A percentile compares a stretch with the other conserved stretches of the same genome.
These are phyloP conservation scores for Saccharomycopsis guyanensis DNA, from an alignment of 805 yeast species.

Conservation along the genomic window DNA sequence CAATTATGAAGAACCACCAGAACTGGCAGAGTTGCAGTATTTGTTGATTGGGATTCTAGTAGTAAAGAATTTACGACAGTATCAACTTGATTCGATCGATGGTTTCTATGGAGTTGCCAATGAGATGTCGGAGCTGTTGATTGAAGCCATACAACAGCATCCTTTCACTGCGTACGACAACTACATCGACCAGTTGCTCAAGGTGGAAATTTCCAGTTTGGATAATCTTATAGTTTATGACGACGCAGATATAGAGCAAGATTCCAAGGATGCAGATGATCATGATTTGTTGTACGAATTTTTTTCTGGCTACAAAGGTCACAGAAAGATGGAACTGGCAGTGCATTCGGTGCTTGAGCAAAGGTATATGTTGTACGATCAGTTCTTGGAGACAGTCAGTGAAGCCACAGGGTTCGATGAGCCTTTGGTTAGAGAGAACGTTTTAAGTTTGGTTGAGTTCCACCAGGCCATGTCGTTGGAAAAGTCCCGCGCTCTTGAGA, in stretches of 20 bases:
- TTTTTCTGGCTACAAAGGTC: background rate
- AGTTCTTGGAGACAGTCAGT: background rate
- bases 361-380: background rate
- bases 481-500: slow-evolving; percentile 3
- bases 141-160: background rate
- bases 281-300: background rate
- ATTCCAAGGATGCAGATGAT: background rate
- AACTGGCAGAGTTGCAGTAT: background rate
- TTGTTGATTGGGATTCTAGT: slow-evolving; percentile 2
- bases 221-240: slow-evolving; percentile 2
- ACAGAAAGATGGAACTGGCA: background rate
- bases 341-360: background rate
- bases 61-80: background rate
- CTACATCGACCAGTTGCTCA: background rate
- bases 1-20: background rate
- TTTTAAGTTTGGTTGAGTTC: slow-evolving; percentile 1
- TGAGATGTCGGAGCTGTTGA: background rate
- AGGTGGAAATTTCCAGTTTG: slow-evolving; percentile 3
- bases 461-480: slow-evolving; percentile 5
- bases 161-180: slow-evolving; percentile 1
- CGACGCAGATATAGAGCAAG: background rate
- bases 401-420: background rate
- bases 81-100: no score
- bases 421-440: background rate
- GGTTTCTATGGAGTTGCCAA: background rate